Base-by-base conservation (phyloP, 352 stramenopile genomes). In the Pythium oligandrum region DNA sequence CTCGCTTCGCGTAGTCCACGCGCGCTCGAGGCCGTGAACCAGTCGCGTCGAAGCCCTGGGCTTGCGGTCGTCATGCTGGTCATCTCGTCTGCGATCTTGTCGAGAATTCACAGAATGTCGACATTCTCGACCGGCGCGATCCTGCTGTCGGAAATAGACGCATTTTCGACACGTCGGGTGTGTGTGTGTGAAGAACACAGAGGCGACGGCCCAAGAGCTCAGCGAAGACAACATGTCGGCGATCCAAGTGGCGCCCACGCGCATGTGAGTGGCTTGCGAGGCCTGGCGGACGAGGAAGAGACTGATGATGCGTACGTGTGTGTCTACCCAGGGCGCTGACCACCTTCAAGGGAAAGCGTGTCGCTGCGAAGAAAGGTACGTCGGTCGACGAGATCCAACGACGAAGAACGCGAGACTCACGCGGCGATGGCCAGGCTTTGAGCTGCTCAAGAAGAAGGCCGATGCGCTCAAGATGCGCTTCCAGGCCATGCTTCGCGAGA, bases 401-500 rank as follows among this genome's bases (percentile, higher is more conserved):
- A 26, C 17, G 17, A 26, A 26, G 17, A 26, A 26, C 17, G 17
- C 17, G 17, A 26, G 17, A 26, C 4, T 43, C 0, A 38, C 33
- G 33, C 3, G 26, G 37, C 12, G 40, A 33, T 43, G 37, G 30
- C 6, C 57, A 90, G 80, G 80, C n/a, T 90, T 84, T 70, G 82
- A 93, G 53, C 54, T 95, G 47, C 65, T 95, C 37, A 95, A 95
- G 75, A 99, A 99, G 82, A 99, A 99, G 75, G 96, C 97, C 2
- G 97, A 99, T 66, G 97, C 97, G 7, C 83, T 99, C 30, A 99
- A 99, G 83, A 96, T 97, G 60, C 76, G 92, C n/a, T 96, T 95
- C 66, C 82, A 93, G 59, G 71, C 78, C 48, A 90, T 95, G 73
- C 64, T 96, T 40, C 79, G 79, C 37, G 83, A 93, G 59, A 96